Evolutionary conservation across 129 eudicot genomes (phyloP), one percentile per base, ranked within the genome.

Genomic region (Chrysanthemum lavandulifolium): DNA sequence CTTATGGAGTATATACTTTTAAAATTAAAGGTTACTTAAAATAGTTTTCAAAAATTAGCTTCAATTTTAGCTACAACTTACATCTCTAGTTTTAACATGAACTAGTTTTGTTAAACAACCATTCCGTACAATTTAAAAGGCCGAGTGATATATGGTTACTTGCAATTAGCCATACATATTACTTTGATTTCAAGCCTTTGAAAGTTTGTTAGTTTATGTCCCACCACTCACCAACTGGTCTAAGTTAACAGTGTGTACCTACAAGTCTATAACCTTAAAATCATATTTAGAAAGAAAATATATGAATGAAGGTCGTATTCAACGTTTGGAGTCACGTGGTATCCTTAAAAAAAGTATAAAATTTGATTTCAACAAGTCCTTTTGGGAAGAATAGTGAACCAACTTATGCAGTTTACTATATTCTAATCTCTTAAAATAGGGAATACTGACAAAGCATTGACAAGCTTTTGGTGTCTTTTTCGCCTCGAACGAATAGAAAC

Each of bases 311-410:
- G 33, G 78, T 73, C 78, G 43, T 69, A 62, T 62, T 73, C 78
- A 25, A 33, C 71, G 63, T 73, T 73, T 54, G 78, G 36, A 31
- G 63, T 73, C 78, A 73, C 71, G 78, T 73, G 78, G 63, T 13
- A 29, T 13, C 18, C 61, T 49, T 51, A n/a, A 27, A 14, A 62
- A 12, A 36, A 60, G 3, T 8, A 62, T 73, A 73, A 50, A 62
- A 29, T 64, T 25, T 73, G n/a, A 62, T 61, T 49, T 47, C 47
- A 6, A 36, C 45, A 40, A 40, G 47, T 40, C 47, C 47, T 40
- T 40, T 40, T 40, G 47, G 47, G 47, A 40, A 40, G 7, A 40
- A 40, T 40, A 40, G 6, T 40, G 10, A 40, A 40, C 31, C 58
- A 61, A 61, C 57, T 8, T 6, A 33, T 40, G 47, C 9, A 40